phyloP scores from a whole-genome alignment of 371 early-diverging fungal genomes.

The Mortierella sp. region DNA sequence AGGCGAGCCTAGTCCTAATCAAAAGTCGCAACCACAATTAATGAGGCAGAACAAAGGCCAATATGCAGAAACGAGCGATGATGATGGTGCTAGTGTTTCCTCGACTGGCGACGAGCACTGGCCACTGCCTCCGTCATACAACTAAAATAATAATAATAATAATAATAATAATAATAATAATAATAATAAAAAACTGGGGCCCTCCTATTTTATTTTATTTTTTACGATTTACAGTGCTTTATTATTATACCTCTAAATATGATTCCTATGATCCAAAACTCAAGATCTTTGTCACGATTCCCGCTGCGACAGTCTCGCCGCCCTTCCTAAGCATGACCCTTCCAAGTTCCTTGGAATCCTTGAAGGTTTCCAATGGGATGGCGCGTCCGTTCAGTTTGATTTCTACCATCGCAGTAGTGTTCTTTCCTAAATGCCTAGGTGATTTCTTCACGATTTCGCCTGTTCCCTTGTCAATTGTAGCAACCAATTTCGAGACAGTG shows the following conservation, averaged over 20 bases:
- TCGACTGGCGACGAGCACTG: slow-evolving; percentile 30
- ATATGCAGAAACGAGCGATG: background rate
- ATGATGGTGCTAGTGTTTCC: slow-evolving; percentile 25
- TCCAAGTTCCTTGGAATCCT: slow-evolving; percentile 88
- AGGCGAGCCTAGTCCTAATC: background rate
- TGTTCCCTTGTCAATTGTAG: slow-evolving; percentile 84
- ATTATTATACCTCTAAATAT: background rate
- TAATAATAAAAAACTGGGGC: no score
- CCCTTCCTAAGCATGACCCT: slow-evolving; percentile 90
- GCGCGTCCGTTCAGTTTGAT: slow-evolving; percentile 76
- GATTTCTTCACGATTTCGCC: slow-evolving; percentile 87
- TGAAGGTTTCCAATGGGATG: slow-evolving; percentile 88
- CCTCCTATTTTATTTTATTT: no score
- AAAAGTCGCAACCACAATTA: background rate
- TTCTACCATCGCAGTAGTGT: slow-evolving; percentile 87
- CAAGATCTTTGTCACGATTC: slow-evolving; percentile 79
- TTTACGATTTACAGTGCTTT: background rate
- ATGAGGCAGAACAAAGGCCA: background rate
- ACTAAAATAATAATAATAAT: slow-evolving; percentile 2
- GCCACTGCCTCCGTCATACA: slow-evolving; percentile 42
- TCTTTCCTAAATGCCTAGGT: slow-evolving; percentile 85
- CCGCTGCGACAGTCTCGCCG: slow-evolving; percentile 92
- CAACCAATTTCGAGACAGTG: slow-evolving; percentile 75
- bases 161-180: background rate
- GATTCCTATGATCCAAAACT: slow-evolving; percentile 58